Evolutionary conservation across 1,139 yeast genomes (phyloP).

Genomic region (Trichomonascaceae sp.): DNA sequence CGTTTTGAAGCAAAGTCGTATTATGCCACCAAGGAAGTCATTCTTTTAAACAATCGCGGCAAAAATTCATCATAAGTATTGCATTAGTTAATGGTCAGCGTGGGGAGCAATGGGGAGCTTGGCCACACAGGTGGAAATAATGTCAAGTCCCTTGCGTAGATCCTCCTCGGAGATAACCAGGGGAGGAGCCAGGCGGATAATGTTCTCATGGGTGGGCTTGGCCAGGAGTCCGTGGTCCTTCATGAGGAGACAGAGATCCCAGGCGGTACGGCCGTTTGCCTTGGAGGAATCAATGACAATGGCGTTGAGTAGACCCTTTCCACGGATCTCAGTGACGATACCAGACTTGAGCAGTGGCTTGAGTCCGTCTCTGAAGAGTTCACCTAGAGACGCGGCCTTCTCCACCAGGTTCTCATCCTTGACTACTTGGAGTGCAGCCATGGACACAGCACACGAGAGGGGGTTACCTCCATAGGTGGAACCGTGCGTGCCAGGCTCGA

Average conservation of each 20-base stretch:
- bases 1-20: too few species aligned
- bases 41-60: too few species aligned
- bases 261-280: constrained; percentile 84
- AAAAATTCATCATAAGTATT: too few species aligned
- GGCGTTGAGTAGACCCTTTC: constrained; percentile 80
- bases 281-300: constrained; percentile 78
- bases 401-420: constrained; percentile 77
- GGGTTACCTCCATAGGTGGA: constrained; percentile 99
- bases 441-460: constrained; percentile 83
- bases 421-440: constrained; percentile 87
- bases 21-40: too few species aligned
- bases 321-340: constrained; percentile 81
- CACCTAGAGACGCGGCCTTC: constrained; percentile 63
- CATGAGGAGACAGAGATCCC: constrained; percentile 91
- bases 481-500: constrained; percentile 95
- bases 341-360: constrained; percentile 45
- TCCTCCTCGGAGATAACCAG: constrained; percentile 83
- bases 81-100: constrained; percentile 1
- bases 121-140: constrained; percentile 49
- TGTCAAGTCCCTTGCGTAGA: constrained; percentile 63
- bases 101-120: constrained; percentile 40
- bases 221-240: constrained; percentile 84
- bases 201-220: constrained; percentile 93
- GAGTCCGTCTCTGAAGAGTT: constrained; percentile 53
- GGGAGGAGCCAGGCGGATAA: constrained; percentile 94